These are phyloP conservation scores for Fusarium sterilihyphosum DNA, from an alignment of 2,329 filamentous ascomycete species.

Conservation along the genomic window DNA sequence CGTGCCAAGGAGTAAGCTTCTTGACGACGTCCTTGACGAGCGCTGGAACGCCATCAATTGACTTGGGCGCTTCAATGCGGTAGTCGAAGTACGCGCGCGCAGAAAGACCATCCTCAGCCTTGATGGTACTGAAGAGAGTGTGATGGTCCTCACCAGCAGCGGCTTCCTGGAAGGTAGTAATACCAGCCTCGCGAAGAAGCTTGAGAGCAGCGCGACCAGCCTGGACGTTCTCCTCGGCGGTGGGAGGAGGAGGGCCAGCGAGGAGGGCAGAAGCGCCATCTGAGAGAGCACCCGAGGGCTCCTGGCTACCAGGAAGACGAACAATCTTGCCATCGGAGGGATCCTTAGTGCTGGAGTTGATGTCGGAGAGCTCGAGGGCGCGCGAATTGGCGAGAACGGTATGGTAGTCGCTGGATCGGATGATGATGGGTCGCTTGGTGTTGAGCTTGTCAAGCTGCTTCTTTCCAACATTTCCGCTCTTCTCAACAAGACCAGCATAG, in stretches of 20 bases:
- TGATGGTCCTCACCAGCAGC: constrained; percentile 20
- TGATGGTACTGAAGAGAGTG: constrained; percentile 33
- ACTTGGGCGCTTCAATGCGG: constrained; percentile 38
- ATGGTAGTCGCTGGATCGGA: constrained; percentile 41
- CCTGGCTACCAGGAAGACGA: constrained; percentile 39
- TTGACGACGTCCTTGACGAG: constrained; percentile 27
- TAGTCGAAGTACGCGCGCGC: constrained; percentile 44
- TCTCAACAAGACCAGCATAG: constrained; percentile 34
- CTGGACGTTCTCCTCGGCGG: constrained; percentile 31
- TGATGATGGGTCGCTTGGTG: constrained; percentile 37
- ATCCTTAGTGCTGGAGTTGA: constrained; percentile 33
- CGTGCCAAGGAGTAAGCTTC: constrained; percentile 13
- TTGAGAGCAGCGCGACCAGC: constrained; percentile 40
- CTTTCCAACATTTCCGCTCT: constrained; percentile 36
- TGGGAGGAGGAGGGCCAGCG: constrained; percentile 30
- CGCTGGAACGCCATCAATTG: constrained; percentile 1
- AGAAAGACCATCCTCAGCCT: constrained; percentile 30
- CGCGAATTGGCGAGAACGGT: constrained; percentile 39
- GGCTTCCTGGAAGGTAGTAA: constrained; percentile 44
- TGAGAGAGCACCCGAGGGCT: constrained; percentile 40
- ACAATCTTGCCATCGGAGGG: constrained; percentile 37
- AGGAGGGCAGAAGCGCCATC: constrained; percentile 37
- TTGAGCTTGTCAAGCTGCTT: constrained; percentile 32
- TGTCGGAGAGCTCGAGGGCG: constrained; percentile 37
- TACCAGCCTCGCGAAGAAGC: constrained; percentile 40